Evolutionary conservation across 129 eudicot species (phyloP), one percentile per base, ranked within the genome.

Genomic region (Helichrysum umbraculigerum): DNA sequence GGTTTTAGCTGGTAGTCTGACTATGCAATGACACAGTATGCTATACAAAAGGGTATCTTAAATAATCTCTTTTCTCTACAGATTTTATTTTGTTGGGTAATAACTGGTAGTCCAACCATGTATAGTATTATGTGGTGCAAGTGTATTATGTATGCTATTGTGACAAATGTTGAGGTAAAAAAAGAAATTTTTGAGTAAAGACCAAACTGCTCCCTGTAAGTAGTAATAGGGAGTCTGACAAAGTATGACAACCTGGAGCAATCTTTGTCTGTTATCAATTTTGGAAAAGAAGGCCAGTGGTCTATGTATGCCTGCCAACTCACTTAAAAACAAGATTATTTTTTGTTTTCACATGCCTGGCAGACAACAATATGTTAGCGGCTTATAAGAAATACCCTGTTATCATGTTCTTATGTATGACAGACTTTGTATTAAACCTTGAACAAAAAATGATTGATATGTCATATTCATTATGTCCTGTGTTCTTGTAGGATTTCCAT

Each of bases 191-290:
- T 61, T 34, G 29, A 65, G 64, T 47, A 86, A 77, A 83, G 85
- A 81, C 90, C 67, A 74, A 77, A 77, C n/a, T 80, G 81, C 83
- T 47, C 86, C 92, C 66, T 50, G 73, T 33, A 80, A 66, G 68
- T 35, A 73, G 75, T 51, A 77, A 79, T 76, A 70, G 58, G 67
- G 73, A 74, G 68, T 80, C 63, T 79, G 80, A 79, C 74, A 72
- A 82, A 69, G 59, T 74, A 66, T 57, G 83, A 84, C 89, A 86
- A 77, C 85, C 90, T 81, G 85, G 83, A 68, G 70, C 82, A 78
- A 84, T 56, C 88, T 81, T 86, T 79, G 85, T 75, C 73, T 77
- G 86, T 84, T 81, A 76, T 82, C 82, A 67, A 77, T 78, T 77
- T 68, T 75, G 82, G 81, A 76, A 65, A 83, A 79, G 60, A 64